Conservation (phyloP, 2,329 filamentous ascomycete genomes). For the Fusarium brachygibbosum region DNA sequence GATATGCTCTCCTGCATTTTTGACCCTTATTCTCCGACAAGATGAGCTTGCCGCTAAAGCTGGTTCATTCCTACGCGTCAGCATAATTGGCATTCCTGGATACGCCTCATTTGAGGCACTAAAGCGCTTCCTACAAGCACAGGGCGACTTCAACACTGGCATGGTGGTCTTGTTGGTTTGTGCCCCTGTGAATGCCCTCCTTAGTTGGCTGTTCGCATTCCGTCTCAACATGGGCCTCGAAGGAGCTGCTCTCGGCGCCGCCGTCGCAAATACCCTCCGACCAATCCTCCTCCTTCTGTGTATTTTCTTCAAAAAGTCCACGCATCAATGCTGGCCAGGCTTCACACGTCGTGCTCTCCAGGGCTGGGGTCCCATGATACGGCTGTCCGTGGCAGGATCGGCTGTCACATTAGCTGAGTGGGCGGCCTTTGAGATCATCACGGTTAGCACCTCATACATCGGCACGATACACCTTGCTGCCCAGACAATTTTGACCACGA, state of each 20-base stretch:
- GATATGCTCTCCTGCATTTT: constrained; percentile 62
- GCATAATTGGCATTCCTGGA: constrained; percentile 64
- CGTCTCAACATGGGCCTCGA: constrained; percentile 60
- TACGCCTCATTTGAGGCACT: constrained; percentile 67
- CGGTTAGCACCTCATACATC: constrained; percentile 61
- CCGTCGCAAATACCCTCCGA: constrained; percentile 63
- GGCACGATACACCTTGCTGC: constrained; percentile 59
- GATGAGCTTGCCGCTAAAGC: constrained; percentile 62
- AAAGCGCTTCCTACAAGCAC: constrained; percentile 68
- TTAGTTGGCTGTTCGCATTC: constrained; percentile 65
- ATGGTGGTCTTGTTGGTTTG: constrained; percentile 62
- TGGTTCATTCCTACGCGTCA: constrained; percentile 62
- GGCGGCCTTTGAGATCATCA: constrained; percentile 60
- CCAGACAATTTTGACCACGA: constrained; percentile 58
- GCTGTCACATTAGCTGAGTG: constrained; percentile 59
- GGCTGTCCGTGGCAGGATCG: constrained; percentile 56
- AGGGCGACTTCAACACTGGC: constrained; percentile 65
- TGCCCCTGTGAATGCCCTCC: constrained; percentile 61
- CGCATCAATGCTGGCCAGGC: constrained; percentile 55
- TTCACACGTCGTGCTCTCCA: constrained; percentile 54
- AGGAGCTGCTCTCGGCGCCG: constrained; percentile 65
- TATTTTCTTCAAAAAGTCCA: constrained; percentile 56
- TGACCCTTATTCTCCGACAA: constrained; percentile 62
- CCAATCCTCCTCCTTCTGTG: constrained; percentile 63
- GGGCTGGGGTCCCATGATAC: constrained; percentile 58